Evolutionary conservation across 2,329 filamentous ascomycete genomes (phyloP).

Genomic region (Ophiocordyceps australis): DNA sequence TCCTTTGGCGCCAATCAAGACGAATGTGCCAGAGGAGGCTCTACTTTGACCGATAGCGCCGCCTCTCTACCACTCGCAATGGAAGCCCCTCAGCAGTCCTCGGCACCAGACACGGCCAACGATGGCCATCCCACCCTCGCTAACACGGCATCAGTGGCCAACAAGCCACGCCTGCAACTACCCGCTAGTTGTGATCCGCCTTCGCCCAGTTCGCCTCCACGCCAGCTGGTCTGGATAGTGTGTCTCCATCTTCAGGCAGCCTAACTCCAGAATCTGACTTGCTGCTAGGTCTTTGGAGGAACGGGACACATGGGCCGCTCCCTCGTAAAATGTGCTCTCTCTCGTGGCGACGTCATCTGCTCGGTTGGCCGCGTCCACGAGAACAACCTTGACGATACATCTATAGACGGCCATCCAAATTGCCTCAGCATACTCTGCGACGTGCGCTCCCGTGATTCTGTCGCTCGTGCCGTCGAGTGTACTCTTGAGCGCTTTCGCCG

Average conservation of each 20-base stretch:
- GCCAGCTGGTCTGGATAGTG: conserved; percentile 78
- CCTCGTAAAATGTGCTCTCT: conserved; percentile 65
- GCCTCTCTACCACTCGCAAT: no score
- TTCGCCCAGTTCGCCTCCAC: conserved; percentile 46
- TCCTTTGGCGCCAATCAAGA: no score
- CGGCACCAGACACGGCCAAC: no score
- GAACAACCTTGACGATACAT: conserved; percentile 55
- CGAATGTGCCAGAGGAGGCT: no score
- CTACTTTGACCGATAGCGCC: no score
- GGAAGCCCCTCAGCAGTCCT: no score
- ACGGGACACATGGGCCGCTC: conserved; percentile 95
- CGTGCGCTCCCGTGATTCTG: conserved; percentile 65
- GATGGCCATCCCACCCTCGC: conserved; percentile 4
- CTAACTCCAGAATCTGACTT: conserved; percentile 1
- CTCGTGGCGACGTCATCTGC: conserved; percentile 66
- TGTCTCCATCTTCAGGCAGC: conserved; percentile 2
- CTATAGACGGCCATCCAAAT: conserved; percentile 48
- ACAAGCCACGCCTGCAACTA: conserved; percentile 26
- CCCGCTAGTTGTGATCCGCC: conserved; percentile 80
- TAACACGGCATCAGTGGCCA: conserved; percentile 1
- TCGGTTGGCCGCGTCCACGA: conserved; percentile 75
- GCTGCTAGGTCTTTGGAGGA: conserved; percentile 74
- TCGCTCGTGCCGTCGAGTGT: conserved; percentile 50
- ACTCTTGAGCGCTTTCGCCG: conserved; percentile 60
- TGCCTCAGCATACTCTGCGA: conserved; percentile 79